These are phyloP conservation scores for Gonapodya sp. DNA, from an alignment of 192 early-diverging fungal genomes.

Conservation along the genomic window DNA sequence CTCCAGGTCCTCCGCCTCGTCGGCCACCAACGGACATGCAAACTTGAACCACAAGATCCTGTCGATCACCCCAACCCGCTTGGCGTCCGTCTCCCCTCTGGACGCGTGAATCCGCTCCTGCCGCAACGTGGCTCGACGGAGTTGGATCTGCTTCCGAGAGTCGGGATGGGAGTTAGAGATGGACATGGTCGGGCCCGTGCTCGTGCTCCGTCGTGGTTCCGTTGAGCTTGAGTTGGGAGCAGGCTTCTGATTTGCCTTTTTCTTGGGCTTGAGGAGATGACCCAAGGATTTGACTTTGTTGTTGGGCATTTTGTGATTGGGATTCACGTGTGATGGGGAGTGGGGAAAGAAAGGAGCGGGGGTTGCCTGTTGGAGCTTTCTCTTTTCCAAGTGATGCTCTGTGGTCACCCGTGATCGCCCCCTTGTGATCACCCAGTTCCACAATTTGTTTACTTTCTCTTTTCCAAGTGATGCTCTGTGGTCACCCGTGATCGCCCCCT, in stretches of 20 bases:
- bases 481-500: too few relatives aligned
- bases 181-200: not conserved
- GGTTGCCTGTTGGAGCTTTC: too few relatives aligned
- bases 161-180: not conserved
- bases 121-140: not conserved
- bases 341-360: too few relatives aligned
- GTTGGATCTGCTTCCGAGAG: not conserved
- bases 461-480: too few relatives aligned
- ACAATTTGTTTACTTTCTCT: too few relatives aligned
- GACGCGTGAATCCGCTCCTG: not conserved
- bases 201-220: too few relatives aligned
- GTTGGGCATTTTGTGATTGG: not conserved
- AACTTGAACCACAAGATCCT: not conserved
- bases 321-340: too few relatives aligned
- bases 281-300: not conserved
- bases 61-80: not conserved
- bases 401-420: too few relatives aligned
- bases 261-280: not conserved
- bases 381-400: too few relatives aligned
- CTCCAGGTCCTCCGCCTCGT: not conserved
- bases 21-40: not conserved
- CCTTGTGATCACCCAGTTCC: too few relatives aligned
- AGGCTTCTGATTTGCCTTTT: not conserved
- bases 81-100: not conserved
- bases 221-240: too few relatives aligned